These are phyloP conservation scores for Flaveria floridana DNA, from an alignment of 140 eudicot genomes.

Conservation along the genomic window DNA sequence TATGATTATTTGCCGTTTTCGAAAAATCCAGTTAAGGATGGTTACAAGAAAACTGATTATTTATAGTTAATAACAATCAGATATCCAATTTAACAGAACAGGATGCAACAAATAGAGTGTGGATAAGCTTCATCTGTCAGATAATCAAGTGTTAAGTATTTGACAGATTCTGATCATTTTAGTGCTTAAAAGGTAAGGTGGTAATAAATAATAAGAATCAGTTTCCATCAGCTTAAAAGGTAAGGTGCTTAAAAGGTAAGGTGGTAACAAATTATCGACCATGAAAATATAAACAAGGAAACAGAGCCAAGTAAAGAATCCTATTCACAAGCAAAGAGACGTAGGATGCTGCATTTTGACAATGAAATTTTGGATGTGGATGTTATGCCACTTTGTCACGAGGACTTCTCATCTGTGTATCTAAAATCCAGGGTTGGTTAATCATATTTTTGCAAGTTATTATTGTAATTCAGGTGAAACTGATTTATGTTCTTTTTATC, in stretches of 20 bases:
- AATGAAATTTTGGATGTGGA: slow-evolving; percentile 48
- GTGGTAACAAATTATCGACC: no score
- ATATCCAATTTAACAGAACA: neutral
- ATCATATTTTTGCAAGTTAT: neutral
- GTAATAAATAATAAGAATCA: neutral
- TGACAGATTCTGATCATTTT: neutral
- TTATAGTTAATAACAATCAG: neutral
- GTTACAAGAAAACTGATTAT: no score
- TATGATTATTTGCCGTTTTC: neutral
- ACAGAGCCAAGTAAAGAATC: slow-evolving; percentile 42
- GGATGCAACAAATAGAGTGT: neutral
- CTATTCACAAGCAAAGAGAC: slow-evolving; percentile 73
- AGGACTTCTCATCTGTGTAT: slow-evolving; percentile 46
- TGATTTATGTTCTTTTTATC: neutral
- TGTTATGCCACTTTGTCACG: slow-evolving; percentile 43
- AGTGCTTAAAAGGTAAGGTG: neutral
- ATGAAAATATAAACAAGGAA: slow-evolving; percentile 49
- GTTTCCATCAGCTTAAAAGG: neutral
- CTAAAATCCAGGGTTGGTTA: slow-evolving; percentile 33
- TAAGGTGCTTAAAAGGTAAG: no score
- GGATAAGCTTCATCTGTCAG: neutral
- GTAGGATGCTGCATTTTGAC: slow-evolving; percentile 77
- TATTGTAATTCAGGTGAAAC: no score
- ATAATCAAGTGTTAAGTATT: neutral
- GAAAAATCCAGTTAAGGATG: neutral